Evolutionary conservation across 176 grass and related monocot genomes (phyloP).

Genomic region (sorghum (Sorghum bicolor)): Sorghum_bicolor_NCBIv3 NC_012873.2:53390501-53391000

Average conservation of each 20-base stretch:
- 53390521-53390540: neutral
- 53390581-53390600: neutral
- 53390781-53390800: no score
- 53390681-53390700: no score
- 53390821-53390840: no score
- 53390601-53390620: conserved; percentile 10
- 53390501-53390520: neutral
- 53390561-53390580: neutral
- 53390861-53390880: neutral
- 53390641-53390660: neutral
- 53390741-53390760: no score
- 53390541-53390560: no score
- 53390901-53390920: neutral
- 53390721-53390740: no score
- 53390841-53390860: neutral
- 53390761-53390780: no score
- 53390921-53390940: neutral
- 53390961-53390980: neutral
- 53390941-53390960: no score
- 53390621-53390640: conserved; percentile 9
- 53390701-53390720: no score
- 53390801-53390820: no score
- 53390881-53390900: neutral
- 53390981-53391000: neutral
- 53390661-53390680: neutral